Base-by-base conservation (phyloP, 352 stramenopile genomes). In the Phytophthora pini region DNA sequence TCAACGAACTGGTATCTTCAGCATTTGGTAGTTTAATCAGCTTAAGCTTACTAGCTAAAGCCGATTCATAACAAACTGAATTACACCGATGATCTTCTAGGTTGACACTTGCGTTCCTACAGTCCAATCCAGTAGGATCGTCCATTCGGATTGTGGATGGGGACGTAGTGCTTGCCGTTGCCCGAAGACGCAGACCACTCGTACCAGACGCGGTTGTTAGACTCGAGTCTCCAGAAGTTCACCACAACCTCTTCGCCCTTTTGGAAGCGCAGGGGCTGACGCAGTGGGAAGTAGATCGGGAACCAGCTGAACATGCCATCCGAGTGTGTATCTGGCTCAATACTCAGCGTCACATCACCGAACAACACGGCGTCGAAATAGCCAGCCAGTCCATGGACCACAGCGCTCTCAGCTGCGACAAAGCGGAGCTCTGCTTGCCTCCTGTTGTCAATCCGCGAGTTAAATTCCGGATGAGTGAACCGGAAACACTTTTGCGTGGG, bases 261-360 rank as follows among this genome's bases (percentile, higher is more conserved):
- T 39, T 82, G 79, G 48, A 99, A 87, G 40, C 74, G 70, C 31
- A 99, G 54, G 0, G 97, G 97, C 24, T 94, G 74, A 5, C 85
- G 85, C 24, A 99, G 75, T 11, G 98, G 98, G 70, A 99, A 98
- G 74, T 97, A 99, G 49, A 99, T 89, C 22, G 98, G 97, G 78
- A 99, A 99, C 98, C 98, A 99, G 54, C 90, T 98, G 75, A 99
- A 99, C 97, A 99, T 99, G 39, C 96, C 95, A 55, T 94, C 82
- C 9, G 96, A 99, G 76, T 99, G 97, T 22, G 90, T 98, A 34
- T 79, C 61, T 4, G 98, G 98, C 44, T 97, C 90, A 77, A 99
- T 99, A 57, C 91, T 98, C 51, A 99, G 91, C 39, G 83, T 88
- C 13, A 98, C 84, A 59, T 98, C 84, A 24, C 90, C 85, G 61